These are phyloP conservation scores for Hypoxylon sp. DNA, from an alignment of 2,329 filamentous ascomycete genomes.

Conservation along the genomic window DNA sequence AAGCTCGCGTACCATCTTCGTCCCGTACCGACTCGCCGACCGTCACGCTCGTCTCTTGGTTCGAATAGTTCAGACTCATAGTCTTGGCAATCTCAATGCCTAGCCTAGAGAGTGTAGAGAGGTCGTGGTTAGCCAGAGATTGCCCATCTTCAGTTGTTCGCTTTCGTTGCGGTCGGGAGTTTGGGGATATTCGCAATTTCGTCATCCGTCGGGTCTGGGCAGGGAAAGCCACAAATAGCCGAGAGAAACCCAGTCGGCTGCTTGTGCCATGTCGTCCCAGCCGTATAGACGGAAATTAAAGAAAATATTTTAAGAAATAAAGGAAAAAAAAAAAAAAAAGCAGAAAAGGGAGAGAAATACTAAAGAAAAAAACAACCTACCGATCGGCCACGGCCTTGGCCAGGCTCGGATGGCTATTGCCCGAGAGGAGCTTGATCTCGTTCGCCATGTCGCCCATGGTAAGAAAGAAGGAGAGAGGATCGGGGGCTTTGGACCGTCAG, in stretches of 20 bases:
- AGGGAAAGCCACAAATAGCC: conserved; percentile 33
- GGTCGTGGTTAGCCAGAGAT: conserved; percentile 24
- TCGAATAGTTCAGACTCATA: conserved; percentile 83
- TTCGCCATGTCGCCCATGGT: conserved; percentile 47
- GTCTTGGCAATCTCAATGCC: conserved; percentile 82
- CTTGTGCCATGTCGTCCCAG: conserved; percentile 4
- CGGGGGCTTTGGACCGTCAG: conserved; percentile 8
- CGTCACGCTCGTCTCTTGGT: conserved; percentile 88
- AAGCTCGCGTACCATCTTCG: conserved; percentile 75
- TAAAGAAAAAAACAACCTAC: conserved; percentile 44
- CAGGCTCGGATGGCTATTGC: conserved; percentile 51
- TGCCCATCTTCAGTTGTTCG: conserved; percentile 11
- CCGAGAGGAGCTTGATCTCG: conserved; percentile 52
- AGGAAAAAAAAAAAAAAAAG: too few relatives aligned
- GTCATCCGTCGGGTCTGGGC: conserved; percentile 7
- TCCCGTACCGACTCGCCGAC: conserved; percentile 96
- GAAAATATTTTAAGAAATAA: conserved; percentile 7
- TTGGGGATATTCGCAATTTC: conserved; percentile 22
- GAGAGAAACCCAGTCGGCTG: conserved; percentile 13
- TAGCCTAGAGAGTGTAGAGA: conserved; percentile 57
- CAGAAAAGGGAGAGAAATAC: too few relatives aligned
- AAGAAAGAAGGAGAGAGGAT: conserved; percentile 9
- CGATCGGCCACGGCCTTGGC: conserved; percentile 50
- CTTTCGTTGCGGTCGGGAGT: background rate
- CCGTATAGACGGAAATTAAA: conserved; percentile 1